Evolutionary conservation across 352 stramenopile genomes (phyloP).

Genomic region (Phytophthora citrophthora): DNA sequence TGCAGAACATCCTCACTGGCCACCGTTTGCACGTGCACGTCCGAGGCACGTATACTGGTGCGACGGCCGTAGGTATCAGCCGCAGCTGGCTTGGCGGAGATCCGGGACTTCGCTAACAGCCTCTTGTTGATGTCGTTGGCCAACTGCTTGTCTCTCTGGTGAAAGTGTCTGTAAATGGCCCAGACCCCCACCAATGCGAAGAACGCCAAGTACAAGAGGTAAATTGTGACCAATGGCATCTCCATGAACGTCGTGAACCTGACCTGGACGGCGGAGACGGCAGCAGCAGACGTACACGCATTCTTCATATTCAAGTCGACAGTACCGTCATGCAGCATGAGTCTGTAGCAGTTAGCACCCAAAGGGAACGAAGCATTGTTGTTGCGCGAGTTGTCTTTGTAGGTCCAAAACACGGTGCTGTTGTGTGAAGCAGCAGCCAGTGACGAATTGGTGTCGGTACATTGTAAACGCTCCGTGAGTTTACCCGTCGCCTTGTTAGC

Average conservation of each 20-base stretch:
- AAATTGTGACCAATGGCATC: conserved; percentile 5
- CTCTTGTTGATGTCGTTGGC: conserved; percentile 2
- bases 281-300: neutral
- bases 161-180: neutral
- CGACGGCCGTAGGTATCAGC: conserved; percentile 1
- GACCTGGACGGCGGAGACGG: neutral
- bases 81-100: neutral
- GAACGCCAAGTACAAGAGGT: conserved; percentile 7
- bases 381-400: conserved; percentile 43
- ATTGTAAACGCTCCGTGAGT: conserved; percentile 42
- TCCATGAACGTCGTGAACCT: conserved; percentile 10
- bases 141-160: neutral
- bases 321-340: conserved; percentile 21
- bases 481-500: conserved; percentile 24
- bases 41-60: conserved; percentile 9
- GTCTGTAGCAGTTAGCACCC: conserved; percentile 40
- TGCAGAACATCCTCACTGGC: conserved; percentile 9
- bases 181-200: conserved; percentile 1
- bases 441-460: conserved; percentile 38
- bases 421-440: conserved; percentile 35
- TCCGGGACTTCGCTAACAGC: neutral
- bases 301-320: conserved; percentile 5
- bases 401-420: conserved; percentile 50
- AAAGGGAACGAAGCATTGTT: conserved; percentile 60
- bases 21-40: conserved; percentile 1